These are phyloP conservation scores for Cryomyces minteri DNA, from an alignment of 495 filamentous ascomycete species.

Conservation along the genomic window DNA sequence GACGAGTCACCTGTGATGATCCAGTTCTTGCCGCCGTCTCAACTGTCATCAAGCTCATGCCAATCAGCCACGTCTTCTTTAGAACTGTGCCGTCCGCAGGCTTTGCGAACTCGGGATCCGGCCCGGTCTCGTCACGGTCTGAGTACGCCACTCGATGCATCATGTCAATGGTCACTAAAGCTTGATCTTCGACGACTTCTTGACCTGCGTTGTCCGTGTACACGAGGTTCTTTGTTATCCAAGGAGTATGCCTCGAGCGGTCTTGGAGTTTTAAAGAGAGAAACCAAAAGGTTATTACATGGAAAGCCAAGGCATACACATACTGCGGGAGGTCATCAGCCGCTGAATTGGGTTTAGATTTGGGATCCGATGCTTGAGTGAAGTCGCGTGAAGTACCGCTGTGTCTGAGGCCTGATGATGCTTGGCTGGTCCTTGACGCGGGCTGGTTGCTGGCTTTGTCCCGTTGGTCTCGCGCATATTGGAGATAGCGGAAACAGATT, in stretches of 20 bases:
- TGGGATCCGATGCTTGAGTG: constrained; percentile 7
- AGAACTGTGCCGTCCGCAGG: constrained; percentile 45
- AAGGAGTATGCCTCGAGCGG: constrained; percentile 64
- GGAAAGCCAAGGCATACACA: constrained; percentile 79
- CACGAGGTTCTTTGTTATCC: constrained; percentile 81
- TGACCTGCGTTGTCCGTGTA: constrained; percentile 52
- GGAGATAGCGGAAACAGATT: constrained; percentile 83
- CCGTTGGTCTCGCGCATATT: constrained; percentile 44
- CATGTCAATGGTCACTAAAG: constrained; percentile 83
- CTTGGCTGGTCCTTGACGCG: constrained; percentile 14
- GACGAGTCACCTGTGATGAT: constrained; percentile 60
- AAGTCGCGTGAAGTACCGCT: constrained; percentile 25
- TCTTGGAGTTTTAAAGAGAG: constrained; percentile 69
- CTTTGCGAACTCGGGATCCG: constrained; percentile 42
- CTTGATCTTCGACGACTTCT: constrained; percentile 74
- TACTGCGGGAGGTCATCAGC: constrained; percentile 66
- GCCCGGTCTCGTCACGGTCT: constrained; percentile 52
- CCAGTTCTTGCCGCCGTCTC: constrained; percentile 59
- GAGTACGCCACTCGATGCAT: constrained; percentile 85
- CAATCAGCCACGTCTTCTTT: constrained; percentile 71
- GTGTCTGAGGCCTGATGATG: constrained; percentile 15
- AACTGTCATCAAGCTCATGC: constrained; percentile 72
- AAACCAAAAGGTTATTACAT: constrained; percentile 96
- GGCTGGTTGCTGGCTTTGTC: constrained; percentile 22
- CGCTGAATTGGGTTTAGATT: constrained; percentile 1